These are phyloP conservation scores for Phlyctochytrium arcticum DNA, from an alignment of 192 early-diverging fungal genomes.

Conservation along the genomic window DNA sequence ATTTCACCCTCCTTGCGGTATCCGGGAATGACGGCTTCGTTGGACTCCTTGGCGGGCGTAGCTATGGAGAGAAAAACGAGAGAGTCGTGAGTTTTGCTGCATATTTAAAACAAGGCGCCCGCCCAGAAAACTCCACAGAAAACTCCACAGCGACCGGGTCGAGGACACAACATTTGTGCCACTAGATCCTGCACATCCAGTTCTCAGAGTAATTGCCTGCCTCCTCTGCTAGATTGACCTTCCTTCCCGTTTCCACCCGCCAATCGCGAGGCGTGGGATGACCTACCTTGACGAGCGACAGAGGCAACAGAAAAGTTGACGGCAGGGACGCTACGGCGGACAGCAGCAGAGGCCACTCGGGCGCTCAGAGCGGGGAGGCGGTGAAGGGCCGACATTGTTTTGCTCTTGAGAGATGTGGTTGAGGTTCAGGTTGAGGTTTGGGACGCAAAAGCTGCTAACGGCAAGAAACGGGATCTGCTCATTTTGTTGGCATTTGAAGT, in stretches of 20 bases:
- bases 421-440: not conserved
- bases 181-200: too few relatives aligned
- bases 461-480: not conserved
- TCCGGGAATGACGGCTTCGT: conserved; percentile 43
- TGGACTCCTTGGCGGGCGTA: not conserved
- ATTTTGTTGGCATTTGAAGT: too few relatives aligned
- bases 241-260: too few relatives aligned
- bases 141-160: not conserved
- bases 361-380: not conserved
- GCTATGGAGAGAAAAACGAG: not conserved
- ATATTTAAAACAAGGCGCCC: not conserved
- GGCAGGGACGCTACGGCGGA: not conserved
- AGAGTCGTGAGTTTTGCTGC: not conserved
- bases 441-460: too few relatives aligned
- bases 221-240: too few relatives aligned
- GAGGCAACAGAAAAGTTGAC: not conserved
- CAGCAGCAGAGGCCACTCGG: not conserved
- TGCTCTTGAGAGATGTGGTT: not conserved
- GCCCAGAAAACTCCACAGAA: not conserved
- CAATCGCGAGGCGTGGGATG: too few relatives aligned
- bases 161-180: too few relatives aligned
- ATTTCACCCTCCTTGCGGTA: conserved; percentile 56
- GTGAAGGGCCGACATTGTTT: conserved; percentile 5
- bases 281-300: conserved; percentile 9
- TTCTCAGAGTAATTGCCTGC: too few relatives aligned